These are phyloP conservation scores for Boletellus sp. DNA, from an alignment of 768 basidiomycete genomes.

Conservation along the genomic window DNA sequence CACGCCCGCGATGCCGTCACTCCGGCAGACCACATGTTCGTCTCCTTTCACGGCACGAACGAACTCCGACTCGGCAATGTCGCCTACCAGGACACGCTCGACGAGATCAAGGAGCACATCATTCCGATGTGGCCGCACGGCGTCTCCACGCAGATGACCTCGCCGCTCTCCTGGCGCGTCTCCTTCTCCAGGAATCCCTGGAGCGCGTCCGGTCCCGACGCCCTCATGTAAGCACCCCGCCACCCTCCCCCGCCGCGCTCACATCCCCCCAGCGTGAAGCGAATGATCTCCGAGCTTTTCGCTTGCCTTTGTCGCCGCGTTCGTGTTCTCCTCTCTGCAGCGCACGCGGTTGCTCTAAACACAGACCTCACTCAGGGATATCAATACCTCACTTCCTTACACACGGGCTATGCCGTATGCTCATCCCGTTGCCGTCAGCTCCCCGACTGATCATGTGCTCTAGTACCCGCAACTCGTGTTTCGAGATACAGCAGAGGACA, in stretches of 20 bases:
- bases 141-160: slow-evolving; percentile 40
- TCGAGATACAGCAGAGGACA: slow-evolving; percentile 47
- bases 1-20: slow-evolving; percentile 20
- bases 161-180: slow-evolving; percentile 51
- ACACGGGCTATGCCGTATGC: slow-evolving; percentile 50
- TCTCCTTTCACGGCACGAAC: slow-evolving; percentile 63
- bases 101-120: slow-evolving; percentile 55
- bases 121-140: slow-evolving; percentile 70
- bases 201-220: slow-evolving; percentile 54
- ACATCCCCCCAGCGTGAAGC: slow-evolving; percentile 47
- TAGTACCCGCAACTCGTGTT: slow-evolving; percentile 70
- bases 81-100: slow-evolving; percentile 50
- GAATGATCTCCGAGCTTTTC: slow-evolving; percentile 59
- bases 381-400: slow-evolving; percentile 61
- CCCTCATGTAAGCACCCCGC: slow-evolving; percentile 42
- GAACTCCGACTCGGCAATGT: slow-evolving; percentile 51
- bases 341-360: slow-evolving; percentile 9
- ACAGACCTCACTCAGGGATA: slow-evolving; percentile 51
- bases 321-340: slow-evolving; percentile 19
- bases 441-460: slow-evolving; percentile 7
- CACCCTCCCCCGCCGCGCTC: slow-evolving; percentile 2
- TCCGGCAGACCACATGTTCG: slow-evolving; percentile 63
- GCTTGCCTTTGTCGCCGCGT: slow-evolving; percentile 58
- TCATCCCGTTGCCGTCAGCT: slow-evolving; percentile 9
- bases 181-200: slow-evolving; percentile 66